Evolutionary conservation across 371 early-diverging fungal species (phyloP).

Genomic region (Lichtheimia ramosa): DNA sequence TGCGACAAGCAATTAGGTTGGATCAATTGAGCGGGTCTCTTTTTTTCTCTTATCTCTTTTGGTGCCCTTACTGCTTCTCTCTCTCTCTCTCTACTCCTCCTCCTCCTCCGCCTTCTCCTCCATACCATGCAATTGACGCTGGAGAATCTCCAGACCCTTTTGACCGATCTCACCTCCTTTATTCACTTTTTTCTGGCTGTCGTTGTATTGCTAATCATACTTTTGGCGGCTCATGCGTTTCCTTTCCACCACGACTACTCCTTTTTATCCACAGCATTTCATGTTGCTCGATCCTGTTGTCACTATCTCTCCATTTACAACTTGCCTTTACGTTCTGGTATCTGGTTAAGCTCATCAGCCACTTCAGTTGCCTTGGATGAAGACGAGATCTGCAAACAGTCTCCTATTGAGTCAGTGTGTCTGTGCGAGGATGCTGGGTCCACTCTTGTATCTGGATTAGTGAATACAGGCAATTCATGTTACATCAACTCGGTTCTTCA

Average conservation of each 20-base stretch:
- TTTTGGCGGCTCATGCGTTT: constrained; percentile 13
- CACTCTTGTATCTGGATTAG: constrained; percentile 61
- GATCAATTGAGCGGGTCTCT: neutral
- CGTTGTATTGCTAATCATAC: constrained; percentile 12
- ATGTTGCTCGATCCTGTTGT: neutral
- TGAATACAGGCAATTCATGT: constrained; percentile 93
- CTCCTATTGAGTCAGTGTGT: constrained; percentile 4
- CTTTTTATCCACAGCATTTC: neutral
- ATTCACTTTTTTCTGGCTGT: constrained; percentile 16
- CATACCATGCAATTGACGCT: constrained; percentile 18
- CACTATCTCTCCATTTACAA: neutral
- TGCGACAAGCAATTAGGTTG: too few relatives aligned
- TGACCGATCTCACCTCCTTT: constrained; percentile 18
- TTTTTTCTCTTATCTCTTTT: neutral
- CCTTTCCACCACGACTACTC: constrained; percentile 19
- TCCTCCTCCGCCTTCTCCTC: neutral
- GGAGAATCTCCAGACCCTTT: constrained; percentile 26
- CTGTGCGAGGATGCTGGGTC: neutral
- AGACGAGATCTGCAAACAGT: neutral
- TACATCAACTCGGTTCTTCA: constrained; percentile 92
- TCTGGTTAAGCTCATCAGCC: neutral
- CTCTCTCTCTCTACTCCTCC: neutral
- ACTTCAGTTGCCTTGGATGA: neutral
- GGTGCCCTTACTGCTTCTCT: neutral
- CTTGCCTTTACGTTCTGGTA: neutral